phyloP scores from a whole-genome alignment of 805 yeast species.

The Sugiyamaella mastotermitis region DNA sequence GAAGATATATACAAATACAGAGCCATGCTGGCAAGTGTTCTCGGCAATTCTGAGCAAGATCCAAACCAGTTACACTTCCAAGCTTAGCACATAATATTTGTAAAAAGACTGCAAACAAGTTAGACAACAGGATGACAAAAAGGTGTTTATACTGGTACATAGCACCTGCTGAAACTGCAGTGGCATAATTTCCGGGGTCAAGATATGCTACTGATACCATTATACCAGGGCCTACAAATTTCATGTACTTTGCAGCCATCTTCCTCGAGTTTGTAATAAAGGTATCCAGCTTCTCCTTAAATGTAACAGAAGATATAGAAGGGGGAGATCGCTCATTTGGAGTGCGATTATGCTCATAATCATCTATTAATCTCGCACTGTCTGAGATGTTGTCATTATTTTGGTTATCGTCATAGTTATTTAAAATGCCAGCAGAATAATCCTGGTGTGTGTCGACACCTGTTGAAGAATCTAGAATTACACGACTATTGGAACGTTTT shows the following conservation, averaged over 20 bases:
- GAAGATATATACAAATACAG: slow-evolving; percentile 47
- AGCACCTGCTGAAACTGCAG: slow-evolving; percentile 87
- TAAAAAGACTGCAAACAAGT: slow-evolving; percentile 73
- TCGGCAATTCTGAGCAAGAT: slow-evolving; percentile 82
- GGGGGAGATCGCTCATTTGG: no score
- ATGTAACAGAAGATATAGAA: neutral
- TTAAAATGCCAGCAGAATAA: neutral
- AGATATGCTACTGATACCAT: slow-evolving; percentile 86
- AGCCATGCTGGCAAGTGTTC: slow-evolving; percentile 60
- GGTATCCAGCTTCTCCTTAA: slow-evolving; percentile 15
- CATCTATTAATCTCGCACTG: no score
- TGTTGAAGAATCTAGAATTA: no score
- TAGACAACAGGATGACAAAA: slow-evolving; percentile 69
- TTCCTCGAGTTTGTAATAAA: slow-evolving; percentile 11
- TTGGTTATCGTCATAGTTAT: neutral
- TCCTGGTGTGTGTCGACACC: no score
- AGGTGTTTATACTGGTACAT: slow-evolving; percentile 66
- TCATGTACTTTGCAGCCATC: slow-evolving; percentile 46
- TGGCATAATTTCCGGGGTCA: slow-evolving; percentile 91
- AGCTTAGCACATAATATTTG: slow-evolving; percentile 80
- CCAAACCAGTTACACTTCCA: slow-evolving; percentile 89
- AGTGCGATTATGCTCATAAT: no score
- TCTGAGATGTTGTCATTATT: neutral
- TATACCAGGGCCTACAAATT: slow-evolving; percentile 82
- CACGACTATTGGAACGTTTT: no score